Evolutionary conservation across 2,329 filamentous ascomycete species (phyloP), one percentile per base, ranked within the genome.

Genomic region (Annulohypoxylon truncatum): DNA sequence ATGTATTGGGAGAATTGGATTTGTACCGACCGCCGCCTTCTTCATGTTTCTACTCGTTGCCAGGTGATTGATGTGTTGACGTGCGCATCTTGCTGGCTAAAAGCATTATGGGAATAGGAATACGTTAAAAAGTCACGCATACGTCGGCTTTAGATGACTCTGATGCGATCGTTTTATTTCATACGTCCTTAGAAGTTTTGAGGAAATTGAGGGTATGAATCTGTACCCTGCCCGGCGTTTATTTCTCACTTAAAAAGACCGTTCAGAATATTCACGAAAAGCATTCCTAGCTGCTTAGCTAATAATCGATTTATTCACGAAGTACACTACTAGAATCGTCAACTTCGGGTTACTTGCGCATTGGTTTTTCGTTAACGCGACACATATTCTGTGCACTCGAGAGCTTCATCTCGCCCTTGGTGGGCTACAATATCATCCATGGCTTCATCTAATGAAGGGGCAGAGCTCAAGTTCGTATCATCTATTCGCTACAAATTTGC

Each of bases 401-500:
- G 4, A 22, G 47, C 26, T 47, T 54, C 24, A 8, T 44, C 44
- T 26, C 8, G 18, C 35, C 31, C 50, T 13, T 15, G 24, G 29
- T 29, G 35, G 48, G 20, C 38, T n/a, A 47, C 24, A 20, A 28
- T 61, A 63, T 22, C 8, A 38, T 5, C 6, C 35, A 78, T 78
- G 76, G 70, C 74, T 53, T 68, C 76, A 57, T 72, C 73, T 18
- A 69, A 66, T 40, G 76, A 77, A 47, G 67, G 63, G 10, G 61
- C 75, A 5, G 76, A 76, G 66, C 75, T 76, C n/a, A 76, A 69
- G 68, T 69, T 76, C 58, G 71, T 78, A 24, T 77, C 76, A 8
- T 74, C 76, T 6, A 77, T 77, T 56, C 73, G 76, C 40, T 78
- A 75, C 57, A 77, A 76, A 48, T 62, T 78, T 15, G 76, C 76